Percentiles rank a stretch among this genome's conserved stretches.
Conservation (phyloP, 768 basidiomycete species). For the Calvatia gigantea region DNA sequence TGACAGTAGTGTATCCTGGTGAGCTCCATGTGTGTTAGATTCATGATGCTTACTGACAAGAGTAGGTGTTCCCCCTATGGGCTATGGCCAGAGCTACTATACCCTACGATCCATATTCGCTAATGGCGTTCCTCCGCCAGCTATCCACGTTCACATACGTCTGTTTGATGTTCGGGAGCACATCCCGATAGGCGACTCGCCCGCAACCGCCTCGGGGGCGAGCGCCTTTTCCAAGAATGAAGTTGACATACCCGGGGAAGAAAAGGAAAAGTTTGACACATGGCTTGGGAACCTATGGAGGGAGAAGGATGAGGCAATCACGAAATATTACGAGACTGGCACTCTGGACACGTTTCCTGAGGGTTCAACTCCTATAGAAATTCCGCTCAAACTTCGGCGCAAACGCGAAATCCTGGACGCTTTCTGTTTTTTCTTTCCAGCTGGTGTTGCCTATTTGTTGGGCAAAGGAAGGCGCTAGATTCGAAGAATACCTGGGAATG, state of each 20-base stretch:
- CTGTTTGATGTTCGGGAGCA: slow-evolving; percentile 64
- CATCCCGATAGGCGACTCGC: slow-evolving; percentile 67
- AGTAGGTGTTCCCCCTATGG: slow-evolving; percentile 70
- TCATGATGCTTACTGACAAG: slow-evolving; percentile 12
- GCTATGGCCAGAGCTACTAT: slow-evolving; percentile 87
- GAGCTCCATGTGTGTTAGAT: slow-evolving; percentile 15
- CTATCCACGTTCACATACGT: slow-evolving; percentile 84
- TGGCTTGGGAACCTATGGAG: slow-evolving; percentile 85
- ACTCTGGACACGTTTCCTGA: slow-evolving; percentile 34
- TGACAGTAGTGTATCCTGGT: slow-evolving; percentile 93
- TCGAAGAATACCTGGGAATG: no score
- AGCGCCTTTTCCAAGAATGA: slow-evolving; percentile 30
- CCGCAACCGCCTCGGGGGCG: slow-evolving; percentile 31
- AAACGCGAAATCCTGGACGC: slow-evolving; percentile 59
- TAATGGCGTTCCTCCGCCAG: slow-evolving; percentile 75
- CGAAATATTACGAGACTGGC: slow-evolving; percentile 54
- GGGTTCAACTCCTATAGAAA: slow-evolving; percentile 32
- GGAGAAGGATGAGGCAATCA: slow-evolving; percentile 80
- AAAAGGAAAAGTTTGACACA: slow-evolving; percentile 66
- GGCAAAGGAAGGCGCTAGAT: slow-evolving; percentile 21
- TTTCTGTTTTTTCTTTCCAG: slow-evolving; percentile 69
- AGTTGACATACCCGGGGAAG: slow-evolving; percentile 51
- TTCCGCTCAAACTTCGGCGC: slow-evolving; percentile 57
- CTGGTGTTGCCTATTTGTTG: slow-evolving; percentile 47
- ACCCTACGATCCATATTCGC: slow-evolving; percentile 88